phyloP scores from a whole-genome alignment of 202 grass and related monocot genomes.

The Schoenoplectus triqueter region DNA sequence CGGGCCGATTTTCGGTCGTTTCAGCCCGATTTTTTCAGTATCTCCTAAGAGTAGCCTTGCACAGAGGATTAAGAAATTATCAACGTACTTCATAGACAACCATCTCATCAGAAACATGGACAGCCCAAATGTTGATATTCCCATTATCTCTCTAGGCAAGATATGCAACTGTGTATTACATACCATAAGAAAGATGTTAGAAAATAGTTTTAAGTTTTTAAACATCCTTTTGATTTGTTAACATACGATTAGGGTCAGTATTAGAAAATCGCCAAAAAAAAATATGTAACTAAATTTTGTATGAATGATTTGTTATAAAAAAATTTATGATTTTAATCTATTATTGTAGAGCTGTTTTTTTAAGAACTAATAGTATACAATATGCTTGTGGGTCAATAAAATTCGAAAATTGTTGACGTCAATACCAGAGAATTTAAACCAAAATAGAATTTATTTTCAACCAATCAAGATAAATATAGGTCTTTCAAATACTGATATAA shows the following conservation, averaged over 20 bases:
- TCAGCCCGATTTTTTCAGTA: slow-evolving; percentile 59
- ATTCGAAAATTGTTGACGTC: not conserved
- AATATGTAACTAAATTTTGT: not conserved
- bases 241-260: not conserved
- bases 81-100: slow-evolving; percentile 58
- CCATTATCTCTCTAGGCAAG: slow-evolving; percentile 78
- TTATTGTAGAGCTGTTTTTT: not conserved
- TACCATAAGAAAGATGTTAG: slow-evolving; percentile 14
- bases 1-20: slow-evolving; percentile 61
- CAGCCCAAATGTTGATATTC: slow-evolving; percentile 82
- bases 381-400: not conserved
- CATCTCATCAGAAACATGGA: slow-evolving; percentile 74
- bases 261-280: not conserved
- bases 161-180: slow-evolving; percentile 68
- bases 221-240: not conserved
- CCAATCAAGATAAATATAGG: not conserved
- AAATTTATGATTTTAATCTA: not conserved
- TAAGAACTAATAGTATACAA: not conserved
- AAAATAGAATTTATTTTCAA: not conserved
- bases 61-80: slow-evolving; percentile 66
- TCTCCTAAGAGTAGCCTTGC: slow-evolving; percentile 70
- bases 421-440: not conserved
- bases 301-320: not conserved
- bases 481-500: slow-evolving; percentile 20
- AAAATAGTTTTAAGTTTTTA: not conserved